A percentile compares a stretch with the other conserved stretches of the same genome.
Evolutionary conservation across 106 monocot genomes (phyloP).

Genomic region (Dioscorea alata): DNA sequence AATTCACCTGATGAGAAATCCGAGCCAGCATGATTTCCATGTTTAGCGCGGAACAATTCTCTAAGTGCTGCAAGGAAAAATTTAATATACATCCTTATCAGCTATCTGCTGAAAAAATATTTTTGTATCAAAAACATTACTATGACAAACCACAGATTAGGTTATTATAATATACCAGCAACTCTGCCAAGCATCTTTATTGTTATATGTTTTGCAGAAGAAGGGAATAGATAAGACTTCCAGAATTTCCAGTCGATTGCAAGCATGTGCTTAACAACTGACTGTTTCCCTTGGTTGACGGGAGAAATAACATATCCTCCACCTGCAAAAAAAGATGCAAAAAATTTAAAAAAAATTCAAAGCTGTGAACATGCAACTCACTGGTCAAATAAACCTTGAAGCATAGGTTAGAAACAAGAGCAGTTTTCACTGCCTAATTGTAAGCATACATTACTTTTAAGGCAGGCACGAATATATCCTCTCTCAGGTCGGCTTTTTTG

Average conservation of each 20-base stretch:
- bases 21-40: constrained; percentile 30
- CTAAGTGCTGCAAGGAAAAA: constrained; percentile 59
- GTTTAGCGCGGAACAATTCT: constrained; percentile 75
- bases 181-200: constrained; percentile 86
- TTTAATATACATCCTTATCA: background rate
- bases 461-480: constrained; percentile 79
- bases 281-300: constrained; percentile 80
- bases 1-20: constrained; percentile 61
- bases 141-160: background rate
- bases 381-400: background rate
- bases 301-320: constrained; percentile 98
- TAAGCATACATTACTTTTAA: constrained; percentile 99
- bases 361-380: background rate
- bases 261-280: constrained; percentile 98
- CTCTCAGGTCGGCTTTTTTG: constrained; percentile 53
- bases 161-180: constrained; percentile 46
- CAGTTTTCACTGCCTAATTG: constrained; percentile 10
- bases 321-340: constrained; percentile 39
- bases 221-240: constrained; percentile 76
- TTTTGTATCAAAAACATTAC: background rate
- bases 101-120: background rate
- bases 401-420: background rate
- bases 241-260: constrained; percentile 98
- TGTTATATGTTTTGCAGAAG: constrained; percentile 78
- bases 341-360: background rate